Evolutionary conservation across 805 yeast species (phyloP).

Genomic region (Torulaspora gathmanii): DNA sequence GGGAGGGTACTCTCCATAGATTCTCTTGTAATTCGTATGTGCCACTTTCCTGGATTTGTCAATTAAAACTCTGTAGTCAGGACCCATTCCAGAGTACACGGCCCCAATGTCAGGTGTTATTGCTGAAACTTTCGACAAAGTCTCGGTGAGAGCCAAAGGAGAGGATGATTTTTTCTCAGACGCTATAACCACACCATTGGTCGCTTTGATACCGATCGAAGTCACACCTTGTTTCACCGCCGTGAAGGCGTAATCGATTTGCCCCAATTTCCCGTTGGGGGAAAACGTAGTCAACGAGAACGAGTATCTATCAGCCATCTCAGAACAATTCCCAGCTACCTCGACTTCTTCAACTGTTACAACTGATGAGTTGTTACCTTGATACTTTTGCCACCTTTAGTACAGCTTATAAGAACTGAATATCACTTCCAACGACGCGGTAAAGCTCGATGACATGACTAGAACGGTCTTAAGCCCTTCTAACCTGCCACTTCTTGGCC

Average conservation of each 20-base stretch:
- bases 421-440: too few relatives aligned
- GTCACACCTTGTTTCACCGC: slow-evolving; percentile 98
- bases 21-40: slow-evolving; percentile 86
- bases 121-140: slow-evolving; percentile 69
- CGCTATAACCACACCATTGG: slow-evolving; percentile 94
- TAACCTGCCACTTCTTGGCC: slow-evolving; percentile 22
- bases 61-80: slow-evolving; percentile 90
- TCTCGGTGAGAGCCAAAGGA: slow-evolving; percentile 65
- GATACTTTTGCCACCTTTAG: slow-evolving; percentile 4
- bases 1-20: slow-evolving; percentile 96
- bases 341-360: background rate
- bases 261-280: slow-evolving; percentile 97
- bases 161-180: slow-evolving; percentile 90
- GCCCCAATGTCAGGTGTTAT: slow-evolving; percentile 95
- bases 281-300: slow-evolving; percentile 96
- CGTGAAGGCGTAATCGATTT: slow-evolving; percentile 94
- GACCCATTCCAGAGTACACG: slow-evolving; percentile 98
- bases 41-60: slow-evolving; percentile 92
- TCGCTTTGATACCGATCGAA: slow-evolving; percentile 88
- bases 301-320: slow-evolving; percentile 98
- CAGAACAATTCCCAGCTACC: background rate
- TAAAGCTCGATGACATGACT: too few relatives aligned
- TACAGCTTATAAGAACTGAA: too few relatives aligned
- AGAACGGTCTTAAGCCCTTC: background rate
- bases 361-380: background rate